These are phyloP conservation scores for Lomentospora prolificans DNA, from an alignment of 2,329 filamentous ascomycete genomes.

Conservation along the genomic window DNA sequence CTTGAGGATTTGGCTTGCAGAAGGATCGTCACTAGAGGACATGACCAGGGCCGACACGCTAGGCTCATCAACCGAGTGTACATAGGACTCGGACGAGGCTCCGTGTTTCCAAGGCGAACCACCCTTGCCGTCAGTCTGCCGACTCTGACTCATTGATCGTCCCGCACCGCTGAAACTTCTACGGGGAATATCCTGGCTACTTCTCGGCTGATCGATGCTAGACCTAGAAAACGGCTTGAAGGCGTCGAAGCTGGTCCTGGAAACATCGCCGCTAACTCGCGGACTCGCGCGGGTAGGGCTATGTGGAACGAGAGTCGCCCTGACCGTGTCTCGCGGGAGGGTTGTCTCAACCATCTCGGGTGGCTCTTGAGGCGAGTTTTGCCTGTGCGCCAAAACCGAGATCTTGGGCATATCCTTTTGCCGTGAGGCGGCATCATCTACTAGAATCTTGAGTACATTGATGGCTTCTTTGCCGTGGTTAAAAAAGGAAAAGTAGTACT, in stretches of 20 bases:
- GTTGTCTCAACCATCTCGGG: slow-evolving; percentile 21
- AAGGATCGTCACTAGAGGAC: slow-evolving; percentile 66
- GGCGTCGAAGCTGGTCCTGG: slow-evolving; percentile 44
- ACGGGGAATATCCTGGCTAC: slow-evolving; percentile 20
- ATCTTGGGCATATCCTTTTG: slow-evolving; percentile 15
- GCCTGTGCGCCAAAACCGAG: neutral
- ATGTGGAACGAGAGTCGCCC: slow-evolving; percentile 46
- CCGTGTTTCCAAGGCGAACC: slow-evolving; percentile 34
- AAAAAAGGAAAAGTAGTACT: slow-evolving; percentile 98
- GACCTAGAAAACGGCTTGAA: slow-evolving; percentile 35
- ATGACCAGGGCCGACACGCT: slow-evolving; percentile 61
- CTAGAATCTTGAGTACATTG: slow-evolving; percentile 62
- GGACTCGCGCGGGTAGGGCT: slow-evolving; percentile 38
- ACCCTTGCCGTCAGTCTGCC: slow-evolving; percentile 27
- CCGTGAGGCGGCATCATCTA: slow-evolving; percentile 49
- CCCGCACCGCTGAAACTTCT: slow-evolving; percentile 56
- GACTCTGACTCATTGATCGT: slow-evolving; percentile 40
- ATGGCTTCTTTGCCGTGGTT: slow-evolving; percentile 76
- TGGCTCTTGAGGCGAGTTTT: slow-evolving; percentile 6
- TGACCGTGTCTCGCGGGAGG: slow-evolving; percentile 46
- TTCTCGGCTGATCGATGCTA: slow-evolving; percentile 38
- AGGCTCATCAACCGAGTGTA: slow-evolving; percentile 64
- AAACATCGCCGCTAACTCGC: slow-evolving; percentile 42
- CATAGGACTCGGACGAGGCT: slow-evolving; percentile 66
- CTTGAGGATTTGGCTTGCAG: slow-evolving; percentile 81